Evolutionary conservation across 495 filamentous ascomycete genomes (phyloP).

Genomic region (Aspergillus saccharolyticus): DNA sequence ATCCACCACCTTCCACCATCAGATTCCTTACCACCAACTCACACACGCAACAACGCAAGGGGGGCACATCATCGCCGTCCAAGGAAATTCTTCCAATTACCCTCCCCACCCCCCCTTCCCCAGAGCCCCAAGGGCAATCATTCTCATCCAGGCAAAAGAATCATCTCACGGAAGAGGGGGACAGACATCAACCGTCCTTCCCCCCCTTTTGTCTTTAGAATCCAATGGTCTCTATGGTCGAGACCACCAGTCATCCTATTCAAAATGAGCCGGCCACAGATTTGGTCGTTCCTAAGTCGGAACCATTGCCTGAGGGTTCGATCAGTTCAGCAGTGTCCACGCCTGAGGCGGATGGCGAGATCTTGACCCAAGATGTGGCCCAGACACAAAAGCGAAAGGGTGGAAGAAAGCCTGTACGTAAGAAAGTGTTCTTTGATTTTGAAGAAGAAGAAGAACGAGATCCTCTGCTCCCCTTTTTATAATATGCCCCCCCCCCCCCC

Average conservation of each 20-base stretch:
- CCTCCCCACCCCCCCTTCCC: background rate
- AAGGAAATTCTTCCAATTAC: background rate
- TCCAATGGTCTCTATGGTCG: constrained; percentile 48
- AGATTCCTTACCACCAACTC: background rate
- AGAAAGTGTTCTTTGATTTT: constrained; percentile 12
- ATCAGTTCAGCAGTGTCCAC: constrained; percentile 47
- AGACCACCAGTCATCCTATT: constrained; percentile 30
- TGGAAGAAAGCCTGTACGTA: constrained; percentile 89
- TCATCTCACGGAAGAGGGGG: background rate
- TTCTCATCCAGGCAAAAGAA: background rate
- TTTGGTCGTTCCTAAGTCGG: constrained; percentile 41
- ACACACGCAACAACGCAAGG: background rate
- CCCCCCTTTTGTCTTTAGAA: constrained; percentile 9
- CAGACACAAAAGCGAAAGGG: constrained; percentile 88
- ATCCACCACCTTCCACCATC: background rate
- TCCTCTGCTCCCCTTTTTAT: constrained; percentile 8
- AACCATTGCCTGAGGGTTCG: constrained; percentile 43
- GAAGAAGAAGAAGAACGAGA: background rate
- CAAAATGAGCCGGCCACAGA: constrained; percentile 43
- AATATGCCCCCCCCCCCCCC: constrained; percentile 7
- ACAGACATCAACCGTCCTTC: constrained; percentile 12
- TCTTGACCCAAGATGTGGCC: constrained; percentile 51
- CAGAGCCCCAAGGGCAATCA: background rate
- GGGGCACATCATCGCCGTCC: background rate
- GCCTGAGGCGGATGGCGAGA: constrained; percentile 55